Evolutionary conservation across 768 basidiomycete species (phyloP).

Genomic region (Boletus patriciae): DNA sequence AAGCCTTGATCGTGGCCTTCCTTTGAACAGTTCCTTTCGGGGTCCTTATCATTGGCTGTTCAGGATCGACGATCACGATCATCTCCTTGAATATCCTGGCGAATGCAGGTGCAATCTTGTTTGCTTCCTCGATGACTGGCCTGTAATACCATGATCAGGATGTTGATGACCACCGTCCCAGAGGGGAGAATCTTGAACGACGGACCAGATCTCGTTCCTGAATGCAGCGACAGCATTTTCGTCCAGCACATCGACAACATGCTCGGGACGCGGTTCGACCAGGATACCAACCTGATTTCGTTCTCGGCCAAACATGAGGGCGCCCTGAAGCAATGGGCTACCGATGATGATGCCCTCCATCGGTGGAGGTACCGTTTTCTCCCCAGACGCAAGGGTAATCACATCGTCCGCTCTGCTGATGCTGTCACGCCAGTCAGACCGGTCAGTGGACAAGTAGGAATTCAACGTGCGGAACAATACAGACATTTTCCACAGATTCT

Average conservation of each 20-base stretch:
- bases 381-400: neutral
- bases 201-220: neutral
- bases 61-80: neutral
- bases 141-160: neutral
- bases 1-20: too few species aligned
- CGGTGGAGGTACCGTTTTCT: neutral
- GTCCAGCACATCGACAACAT: neutral
- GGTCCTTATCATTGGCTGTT: neutral
- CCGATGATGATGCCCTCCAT: neutral
- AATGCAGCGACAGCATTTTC: neutral
- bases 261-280: neutral
- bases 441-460: fast-evolving
- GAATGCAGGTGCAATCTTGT: neutral
- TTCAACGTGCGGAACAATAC: neutral
- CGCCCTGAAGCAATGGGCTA: neutral
- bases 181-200: neutral
- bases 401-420: conserved; percentile 32
- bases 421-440: conserved; percentile 16
- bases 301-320: neutral
- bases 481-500: conserved; percentile 39
- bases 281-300: neutral
- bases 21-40: too few species aligned
- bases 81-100: neutral
- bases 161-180: too few species aligned
- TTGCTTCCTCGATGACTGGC: neutral